Evolutionary conservation across 2,329 filamentous ascomycete genomes (phyloP).

Genomic region (Pseudogymnoascus sp.): DNA sequence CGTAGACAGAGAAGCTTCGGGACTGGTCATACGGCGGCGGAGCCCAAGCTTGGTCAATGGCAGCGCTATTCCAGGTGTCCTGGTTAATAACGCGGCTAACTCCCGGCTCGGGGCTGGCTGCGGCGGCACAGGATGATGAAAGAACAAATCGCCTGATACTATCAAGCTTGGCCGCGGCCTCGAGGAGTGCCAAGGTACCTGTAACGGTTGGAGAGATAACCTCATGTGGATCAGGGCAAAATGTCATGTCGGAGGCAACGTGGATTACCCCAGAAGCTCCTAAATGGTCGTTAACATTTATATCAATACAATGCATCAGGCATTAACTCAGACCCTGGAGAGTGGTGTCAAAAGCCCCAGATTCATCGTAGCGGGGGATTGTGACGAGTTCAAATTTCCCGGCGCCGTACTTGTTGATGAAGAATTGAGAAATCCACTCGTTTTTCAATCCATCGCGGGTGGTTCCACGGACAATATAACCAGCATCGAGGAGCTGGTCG

Average conservation of each 20-base stretch:
- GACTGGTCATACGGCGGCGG: slow-evolving; percentile 27
- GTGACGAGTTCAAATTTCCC: slow-evolving; percentile 33
- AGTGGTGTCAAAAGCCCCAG: slow-evolving; percentile 31
- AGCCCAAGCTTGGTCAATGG: slow-evolving; percentile 29
- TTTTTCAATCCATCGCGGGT: slow-evolving; percentile 30
- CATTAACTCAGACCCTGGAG: not conserved
- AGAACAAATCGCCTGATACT: slow-evolving; percentile 32
- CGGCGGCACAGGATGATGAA: slow-evolving; percentile 23
- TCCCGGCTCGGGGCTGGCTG: slow-evolving; percentile 15
- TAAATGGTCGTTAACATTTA: not conserved
- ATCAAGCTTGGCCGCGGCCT: not conserved
- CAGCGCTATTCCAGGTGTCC: slow-evolving; percentile 30
- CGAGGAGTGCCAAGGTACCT: not conserved
- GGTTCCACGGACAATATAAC: slow-evolving; percentile 39
- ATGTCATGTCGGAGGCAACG: slow-evolving; percentile 5
- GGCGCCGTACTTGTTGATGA: slow-evolving; percentile 17
- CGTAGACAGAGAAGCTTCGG: slow-evolving; percentile 27
- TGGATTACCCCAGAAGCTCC: slow-evolving; percentile 7
- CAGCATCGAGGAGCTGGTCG: slow-evolving; percentile 34
- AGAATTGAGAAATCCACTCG: slow-evolving; percentile 29
- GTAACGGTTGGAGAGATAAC: slow-evolving; percentile 3
- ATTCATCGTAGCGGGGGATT: slow-evolving; percentile 33
- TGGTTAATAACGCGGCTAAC: slow-evolving; percentile 17
- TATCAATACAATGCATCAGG: not conserved
- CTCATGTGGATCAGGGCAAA: not conserved